Evolutionary conservation across 108 stramenopile genomes (phyloP).

Genomic region (Conticribra guillardii): DNA sequence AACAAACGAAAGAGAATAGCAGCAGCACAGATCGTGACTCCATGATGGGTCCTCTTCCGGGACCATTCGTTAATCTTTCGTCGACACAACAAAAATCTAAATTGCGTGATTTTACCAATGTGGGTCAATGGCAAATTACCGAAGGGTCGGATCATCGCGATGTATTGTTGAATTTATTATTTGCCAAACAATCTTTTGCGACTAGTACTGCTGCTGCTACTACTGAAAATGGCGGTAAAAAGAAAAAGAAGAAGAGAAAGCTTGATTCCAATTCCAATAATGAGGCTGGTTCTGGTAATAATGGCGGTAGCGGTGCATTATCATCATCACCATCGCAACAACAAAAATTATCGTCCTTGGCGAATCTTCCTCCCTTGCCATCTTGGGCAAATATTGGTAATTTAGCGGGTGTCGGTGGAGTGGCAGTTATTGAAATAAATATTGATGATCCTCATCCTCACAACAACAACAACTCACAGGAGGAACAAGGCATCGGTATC

Average conservation of each 20-base stretch:
- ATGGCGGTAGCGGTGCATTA: no score
- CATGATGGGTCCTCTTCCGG: conserved; percentile 29
- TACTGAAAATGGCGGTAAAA: not conserved
- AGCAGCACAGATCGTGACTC: conserved; percentile 1
- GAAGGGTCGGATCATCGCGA: conserved; percentile 77
- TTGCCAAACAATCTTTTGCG: conserved; percentile 14
- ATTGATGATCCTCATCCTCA: conserved; percentile 18
- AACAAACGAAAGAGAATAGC: conserved; percentile 2
- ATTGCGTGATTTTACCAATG: conserved; percentile 19
- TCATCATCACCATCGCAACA: no score
- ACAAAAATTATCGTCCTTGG: no score
- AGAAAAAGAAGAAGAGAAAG: not conserved
- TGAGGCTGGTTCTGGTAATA: not conserved
- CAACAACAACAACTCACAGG: conserved; percentile 7
- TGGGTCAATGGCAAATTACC: conserved; percentile 52
- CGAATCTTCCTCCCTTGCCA: conserved; percentile 52
- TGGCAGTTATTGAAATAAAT: conserved; percentile 64
- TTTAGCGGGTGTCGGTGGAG: conserved; percentile 48
- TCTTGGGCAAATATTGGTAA: conserved; percentile 76
- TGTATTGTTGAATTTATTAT: conserved; percentile 60
- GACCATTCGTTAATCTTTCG: conserved; percentile 25
- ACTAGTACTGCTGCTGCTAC: not conserved
- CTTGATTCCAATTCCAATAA: not conserved
- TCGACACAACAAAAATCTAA: not conserved
- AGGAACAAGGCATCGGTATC: no score